Percentiles rank a stretch among this genome's conserved stretches.
phyloP scores from a whole-genome alignment of 768 basidiomycete species.

The Kwoniella dendrophila region DNA sequence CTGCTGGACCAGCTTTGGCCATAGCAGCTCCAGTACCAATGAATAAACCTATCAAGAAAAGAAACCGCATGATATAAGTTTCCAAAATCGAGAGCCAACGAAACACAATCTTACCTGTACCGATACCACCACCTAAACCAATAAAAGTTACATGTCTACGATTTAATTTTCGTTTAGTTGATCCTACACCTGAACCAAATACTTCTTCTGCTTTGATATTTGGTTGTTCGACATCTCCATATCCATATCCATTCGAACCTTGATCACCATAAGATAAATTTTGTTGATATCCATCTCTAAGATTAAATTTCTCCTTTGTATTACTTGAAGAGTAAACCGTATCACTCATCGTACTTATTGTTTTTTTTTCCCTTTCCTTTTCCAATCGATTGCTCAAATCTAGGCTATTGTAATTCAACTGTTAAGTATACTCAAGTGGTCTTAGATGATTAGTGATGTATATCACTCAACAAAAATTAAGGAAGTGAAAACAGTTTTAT shows the following conservation, averaged over 20 bases:
- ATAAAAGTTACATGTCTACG: conserved; percentile 27
- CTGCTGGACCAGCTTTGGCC: conserved; percentile 63
- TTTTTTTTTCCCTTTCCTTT: no score
- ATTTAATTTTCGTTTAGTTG: conserved; percentile 4
- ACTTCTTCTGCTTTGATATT: background rate
- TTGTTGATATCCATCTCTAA: background rate
- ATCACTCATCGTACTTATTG: no score
- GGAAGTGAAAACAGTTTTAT: no score
- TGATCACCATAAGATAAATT: background rate
- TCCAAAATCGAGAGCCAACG: background rate
- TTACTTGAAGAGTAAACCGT: no score
- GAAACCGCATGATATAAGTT: background rate
- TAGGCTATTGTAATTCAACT: no score
- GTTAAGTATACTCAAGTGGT: no score
- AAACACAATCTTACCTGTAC: conserved; percentile 52
- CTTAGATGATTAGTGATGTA: no score
- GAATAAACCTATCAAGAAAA: conserved; percentile 62
- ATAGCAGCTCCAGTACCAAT: conserved; percentile 63
- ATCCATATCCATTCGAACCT: no score
- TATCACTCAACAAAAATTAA: no score
- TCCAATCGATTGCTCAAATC: no score
- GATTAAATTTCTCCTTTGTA: background rate
- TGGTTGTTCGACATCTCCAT: background rate
- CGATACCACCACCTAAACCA: conserved; percentile 49
- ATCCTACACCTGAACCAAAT: background rate